phyloP scores from a whole-genome alignment of 805 yeast genomes.

The Sugiyamaella smithiae region DNA sequence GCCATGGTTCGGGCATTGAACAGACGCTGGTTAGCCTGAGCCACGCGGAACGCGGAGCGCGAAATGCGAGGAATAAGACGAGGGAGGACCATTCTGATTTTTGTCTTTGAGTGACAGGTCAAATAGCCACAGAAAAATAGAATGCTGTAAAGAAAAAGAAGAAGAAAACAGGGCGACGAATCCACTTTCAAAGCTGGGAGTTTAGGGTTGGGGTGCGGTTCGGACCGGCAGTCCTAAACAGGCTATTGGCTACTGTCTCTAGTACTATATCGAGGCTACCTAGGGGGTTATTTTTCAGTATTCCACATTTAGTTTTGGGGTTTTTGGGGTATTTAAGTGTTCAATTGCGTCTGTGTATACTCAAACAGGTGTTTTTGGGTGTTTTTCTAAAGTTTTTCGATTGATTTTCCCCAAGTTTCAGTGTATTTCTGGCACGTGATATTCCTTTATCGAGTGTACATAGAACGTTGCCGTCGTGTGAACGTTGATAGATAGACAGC shows the following conservation, averaged over 20 bases:
- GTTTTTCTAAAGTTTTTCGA: no score
- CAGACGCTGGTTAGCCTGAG: constrained; percentile 70
- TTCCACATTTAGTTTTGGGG: no score
- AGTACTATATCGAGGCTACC: no score
- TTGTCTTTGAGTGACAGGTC: not conserved
- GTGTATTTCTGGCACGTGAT: no score
- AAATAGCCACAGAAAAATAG: constrained; percentile 8
- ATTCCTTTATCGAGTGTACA: no score
- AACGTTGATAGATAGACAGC: no score
- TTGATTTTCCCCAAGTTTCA: no score
- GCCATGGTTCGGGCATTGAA: constrained; percentile 67
- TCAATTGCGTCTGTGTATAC: no score
- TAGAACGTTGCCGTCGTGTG: no score
- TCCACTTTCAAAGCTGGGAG: not conserved
- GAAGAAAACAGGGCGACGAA: constrained; percentile 3
- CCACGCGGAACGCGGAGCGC: constrained; percentile 85
- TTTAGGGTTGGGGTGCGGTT: constrained; percentile 3
- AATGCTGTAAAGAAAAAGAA: constrained; percentile 13
- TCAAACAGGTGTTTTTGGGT: no score
- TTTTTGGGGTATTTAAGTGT: no score
- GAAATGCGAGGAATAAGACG: constrained; percentile 46
- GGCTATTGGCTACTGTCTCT: constrained; percentile 1
- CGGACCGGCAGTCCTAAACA: not conserved
- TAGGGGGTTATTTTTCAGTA: no score
- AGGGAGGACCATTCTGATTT: constrained; percentile 66